Base-by-base conservation (phyloP, 345 rosid genomes). In the Alliaria petiolata region DNA sequence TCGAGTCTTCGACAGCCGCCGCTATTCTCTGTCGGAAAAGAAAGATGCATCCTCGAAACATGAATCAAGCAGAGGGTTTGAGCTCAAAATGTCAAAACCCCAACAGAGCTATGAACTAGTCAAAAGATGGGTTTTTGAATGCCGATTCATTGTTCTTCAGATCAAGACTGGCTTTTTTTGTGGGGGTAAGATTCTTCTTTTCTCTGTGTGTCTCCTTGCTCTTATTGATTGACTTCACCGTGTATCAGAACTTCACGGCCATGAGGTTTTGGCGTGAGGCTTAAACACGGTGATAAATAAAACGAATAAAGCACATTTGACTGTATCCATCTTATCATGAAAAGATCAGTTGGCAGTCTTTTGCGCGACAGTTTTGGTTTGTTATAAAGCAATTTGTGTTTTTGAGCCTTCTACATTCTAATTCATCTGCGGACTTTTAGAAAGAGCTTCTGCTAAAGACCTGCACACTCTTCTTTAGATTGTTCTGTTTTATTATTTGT, bases 221-320 rank as follows among this genome's bases (percentile, higher is more conserved):
- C 12, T 13, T 25, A 28, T 58, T 64, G 28, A 9, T 53, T 28
- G 31, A 28, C n/a, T 38, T 59, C 73, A 71, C 34, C 20, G 62
- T 72, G 69, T 71, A 77, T 77, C 80, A 77, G 77, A 77, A 66
- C 73, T 71, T 77, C 73, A 77, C 63, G 30, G 40, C 75, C 71
- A 0, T 64, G 63, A 71, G 71, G 2, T 62, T 56, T 55, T 36
- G 62, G 63, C 64, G 42, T 77, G 73, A 59, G 69, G 80, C 0
- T 77, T 77, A 71, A 77, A 71, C 76, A 77, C 42, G 30, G 30
- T 64, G 72, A 30, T 43, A 77, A 0, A 76, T 54, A 28, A 62
- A 62, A 49, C 1, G 8, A 43, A 16, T 4, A 11, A 53, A 11
- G 54, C 64, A 40, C 45, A 55, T 31, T 3, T 69, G 39, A 34